A percentile compares a stretch with the other conserved stretches of the same genome.
These are phyloP conservation scores for Leucocoprinus leucothites DNA, from an alignment of 768 basidiomycete genomes.

Conservation along the genomic window DNA sequence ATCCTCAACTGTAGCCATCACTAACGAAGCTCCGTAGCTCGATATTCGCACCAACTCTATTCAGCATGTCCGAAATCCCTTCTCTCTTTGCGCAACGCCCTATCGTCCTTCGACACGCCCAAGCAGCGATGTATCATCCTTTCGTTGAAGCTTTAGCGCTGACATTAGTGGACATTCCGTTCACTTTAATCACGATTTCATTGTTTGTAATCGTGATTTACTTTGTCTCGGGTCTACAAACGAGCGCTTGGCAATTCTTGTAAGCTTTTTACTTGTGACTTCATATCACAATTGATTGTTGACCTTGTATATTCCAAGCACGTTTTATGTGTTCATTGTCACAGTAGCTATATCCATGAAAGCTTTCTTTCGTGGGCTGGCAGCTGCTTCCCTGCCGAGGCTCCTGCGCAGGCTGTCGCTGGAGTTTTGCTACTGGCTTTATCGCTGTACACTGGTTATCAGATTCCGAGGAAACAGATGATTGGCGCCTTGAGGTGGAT, in stretches of 20 bases:
- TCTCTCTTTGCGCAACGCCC: slow-evolving; percentile 60
- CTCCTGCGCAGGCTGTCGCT: slow-evolving; percentile 60
- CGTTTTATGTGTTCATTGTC: slow-evolving; percentile 56
- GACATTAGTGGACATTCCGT: slow-evolving; percentile 60
- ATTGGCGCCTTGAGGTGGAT: slow-evolving; percentile 71
- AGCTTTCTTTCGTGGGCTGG: slow-evolving; percentile 69
- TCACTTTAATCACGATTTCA: slow-evolving; percentile 43
- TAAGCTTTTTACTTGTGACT: slow-evolving; percentile 27
- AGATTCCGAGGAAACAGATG: slow-evolving; percentile 59
- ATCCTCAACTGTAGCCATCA: neutral
- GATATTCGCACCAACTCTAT: slow-evolving; percentile 56
- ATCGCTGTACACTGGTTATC: slow-evolving; percentile 31
- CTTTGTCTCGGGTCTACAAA: slow-evolving; percentile 58
- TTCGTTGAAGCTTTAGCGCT: slow-evolving; percentile 43
- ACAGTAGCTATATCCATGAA: slow-evolving; percentile 64
- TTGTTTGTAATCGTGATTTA: slow-evolving; percentile 53
- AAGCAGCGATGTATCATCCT: slow-evolving; percentile 56
- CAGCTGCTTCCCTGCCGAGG: slow-evolving; percentile 57
- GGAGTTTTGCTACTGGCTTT: slow-evolving; percentile 34
- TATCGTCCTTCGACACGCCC: slow-evolving; percentile 54
- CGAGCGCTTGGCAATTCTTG: slow-evolving; percentile 62
- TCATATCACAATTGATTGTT: neutral
- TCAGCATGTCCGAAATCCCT: slow-evolving; percentile 65
- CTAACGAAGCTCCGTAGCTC: slow-evolving; percentile 28
- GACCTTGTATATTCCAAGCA: slow-evolving; percentile 35